Conservation (phyloP, 2,329 filamentous ascomycete genomes). For the Xylaria polymorpha region DNA sequence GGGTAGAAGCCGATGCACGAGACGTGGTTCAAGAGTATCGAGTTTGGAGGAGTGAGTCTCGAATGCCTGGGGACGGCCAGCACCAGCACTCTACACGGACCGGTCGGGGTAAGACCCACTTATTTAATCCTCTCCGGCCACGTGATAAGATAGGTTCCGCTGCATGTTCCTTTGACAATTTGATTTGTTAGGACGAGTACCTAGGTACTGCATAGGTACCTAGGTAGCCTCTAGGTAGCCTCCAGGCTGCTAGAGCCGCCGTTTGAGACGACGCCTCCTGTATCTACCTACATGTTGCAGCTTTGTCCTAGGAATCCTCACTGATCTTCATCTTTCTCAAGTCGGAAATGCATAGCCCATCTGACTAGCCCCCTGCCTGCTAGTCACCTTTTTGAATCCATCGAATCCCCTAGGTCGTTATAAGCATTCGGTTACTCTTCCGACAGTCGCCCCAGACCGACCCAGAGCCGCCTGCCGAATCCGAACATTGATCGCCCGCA, state of each 20-base stretch:
- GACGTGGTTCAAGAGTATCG: slow-evolving; percentile 35
- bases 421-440: slow-evolving; percentile 1
- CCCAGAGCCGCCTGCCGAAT: slow-evolving; percentile 23
- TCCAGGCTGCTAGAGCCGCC: background rate
- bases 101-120: slow-evolving; percentile 31
- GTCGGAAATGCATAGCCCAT: background rate
- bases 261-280: slow-evolving; percentile 9
- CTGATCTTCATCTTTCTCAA: background rate
- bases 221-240: too few species aligned
- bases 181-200: background rate
- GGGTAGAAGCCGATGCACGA: slow-evolving; percentile 39
- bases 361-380: background rate
- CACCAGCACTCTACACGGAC: slow-evolving; percentile 30
- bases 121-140: slow-evolving; percentile 24
- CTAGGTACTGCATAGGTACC: background rate
- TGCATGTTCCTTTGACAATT: background rate
- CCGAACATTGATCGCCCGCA: slow-evolving; percentile 27
- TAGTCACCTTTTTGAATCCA: background rate
- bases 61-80: slow-evolving; percentile 24
- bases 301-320: slow-evolving; percentile 2
- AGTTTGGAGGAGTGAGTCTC: slow-evolving; percentile 39
- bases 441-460: background rate
- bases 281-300: background rate
- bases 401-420: background rate
- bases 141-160: slow-evolving; percentile 25